Evolutionary conservation across 1,284 basidiomycete species (phyloP).

Genomic region (Marasmius tenuissimus): DNA sequence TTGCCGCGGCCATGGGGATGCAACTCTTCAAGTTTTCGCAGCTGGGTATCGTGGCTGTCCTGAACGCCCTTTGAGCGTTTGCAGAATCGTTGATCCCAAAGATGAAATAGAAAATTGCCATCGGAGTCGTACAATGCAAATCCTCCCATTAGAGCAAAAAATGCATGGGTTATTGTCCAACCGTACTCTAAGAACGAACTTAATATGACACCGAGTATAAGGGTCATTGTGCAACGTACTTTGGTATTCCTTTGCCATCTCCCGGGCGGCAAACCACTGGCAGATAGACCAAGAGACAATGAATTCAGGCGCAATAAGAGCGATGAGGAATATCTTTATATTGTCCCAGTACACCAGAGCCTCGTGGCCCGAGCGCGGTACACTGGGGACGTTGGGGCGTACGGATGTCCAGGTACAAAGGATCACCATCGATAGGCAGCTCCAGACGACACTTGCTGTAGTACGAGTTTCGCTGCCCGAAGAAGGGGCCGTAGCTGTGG

Average conservation of each 20-base stretch:
- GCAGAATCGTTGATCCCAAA: neutral
- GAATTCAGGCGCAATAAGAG: conserved; percentile 25
- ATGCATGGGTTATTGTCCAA: conserved; percentile 24
- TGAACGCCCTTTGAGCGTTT: neutral
- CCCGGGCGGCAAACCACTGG: conserved; percentile 24
- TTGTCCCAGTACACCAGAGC: conserved; percentile 4
- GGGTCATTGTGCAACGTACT: neutral
- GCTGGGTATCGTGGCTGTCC: neutral
- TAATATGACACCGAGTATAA: neutral
- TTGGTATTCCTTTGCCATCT: conserved; percentile 12
- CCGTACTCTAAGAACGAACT: conserved; percentile 2
- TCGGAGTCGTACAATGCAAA: conserved; percentile 18
- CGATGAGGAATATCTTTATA: conserved; percentile 18
- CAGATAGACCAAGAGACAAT: conserved; percentile 24
- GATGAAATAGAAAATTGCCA: neutral
- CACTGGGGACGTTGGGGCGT: conserved; percentile 31
- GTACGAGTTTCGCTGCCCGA: too few relatives aligned
- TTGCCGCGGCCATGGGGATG: neutral
- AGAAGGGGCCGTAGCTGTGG: too few relatives aligned
- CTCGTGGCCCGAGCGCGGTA: neutral
- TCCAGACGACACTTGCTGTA: conserved; percentile 22
- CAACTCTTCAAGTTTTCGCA: neutral
- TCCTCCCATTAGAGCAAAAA: conserved; percentile 29
- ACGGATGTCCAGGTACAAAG: conserved; percentile 33
- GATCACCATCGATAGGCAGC: conserved; percentile 29